Percentiles rank a stretch among this genome's conserved stretches.
phyloP scores from a whole-genome alignment of 257 asterid species.

The Ilex aquifolium region DNA sequence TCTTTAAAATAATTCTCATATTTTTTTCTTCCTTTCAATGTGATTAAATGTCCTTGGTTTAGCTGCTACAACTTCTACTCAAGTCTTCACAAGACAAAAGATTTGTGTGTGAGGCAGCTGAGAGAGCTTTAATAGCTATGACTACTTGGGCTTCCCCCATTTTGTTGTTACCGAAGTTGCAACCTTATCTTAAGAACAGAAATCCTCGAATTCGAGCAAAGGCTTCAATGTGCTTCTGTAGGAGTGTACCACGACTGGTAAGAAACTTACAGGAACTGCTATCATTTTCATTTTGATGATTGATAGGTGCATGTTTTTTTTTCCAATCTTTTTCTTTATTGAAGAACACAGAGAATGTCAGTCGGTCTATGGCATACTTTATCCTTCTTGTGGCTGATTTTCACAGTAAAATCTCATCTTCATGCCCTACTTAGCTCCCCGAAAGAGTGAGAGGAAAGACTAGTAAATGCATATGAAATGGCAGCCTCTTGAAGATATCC shows the following conservation, averaged over 20 bases:
- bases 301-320: no score
- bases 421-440: no score
- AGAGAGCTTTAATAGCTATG: slow-evolving; percentile 61
- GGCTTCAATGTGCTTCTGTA: slow-evolving; percentile 73
- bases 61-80: slow-evolving; percentile 88
- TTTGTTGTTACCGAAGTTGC: slow-evolving; percentile 72
- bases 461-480: no score
- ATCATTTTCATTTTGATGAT: no score
- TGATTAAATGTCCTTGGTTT: slow-evolving; percentile 10
- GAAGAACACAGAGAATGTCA: no score
- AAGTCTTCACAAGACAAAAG: slow-evolving; percentile 94
- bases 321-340: no score
- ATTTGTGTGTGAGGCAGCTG: slow-evolving; percentile 94
- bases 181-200: slow-evolving; percentile 63
- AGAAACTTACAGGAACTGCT: slow-evolving; percentile 15
- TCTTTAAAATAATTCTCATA: slow-evolving; percentile 1
- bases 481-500: no score
- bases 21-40: slow-evolving; percentile 8
- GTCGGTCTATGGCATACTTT: no score
- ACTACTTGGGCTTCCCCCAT: slow-evolving; percentile 75
- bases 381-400: no score
- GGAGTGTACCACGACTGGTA: slow-evolving; percentile 68
- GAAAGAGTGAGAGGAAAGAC: no score
- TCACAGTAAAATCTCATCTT: no score
- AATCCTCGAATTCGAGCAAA: slow-evolving; percentile 95